Percentiles rank a stretch among this genome's conserved stretches.
Evolutionary conservation across 352 stramenopile species (phyloP).

Genomic region (Lagenidium giganteum): DNA sequence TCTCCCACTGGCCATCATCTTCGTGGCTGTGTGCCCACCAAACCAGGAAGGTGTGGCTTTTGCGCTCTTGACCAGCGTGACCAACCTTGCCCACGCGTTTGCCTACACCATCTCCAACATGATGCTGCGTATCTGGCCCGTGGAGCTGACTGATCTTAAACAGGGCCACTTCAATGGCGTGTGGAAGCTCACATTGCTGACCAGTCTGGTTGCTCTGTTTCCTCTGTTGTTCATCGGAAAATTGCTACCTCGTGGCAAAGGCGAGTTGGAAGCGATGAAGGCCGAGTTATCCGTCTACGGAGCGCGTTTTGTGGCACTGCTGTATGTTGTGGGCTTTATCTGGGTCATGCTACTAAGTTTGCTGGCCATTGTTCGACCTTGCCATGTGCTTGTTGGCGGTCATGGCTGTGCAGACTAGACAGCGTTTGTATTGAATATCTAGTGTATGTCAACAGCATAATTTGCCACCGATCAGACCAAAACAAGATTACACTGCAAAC

Average conservation of each 20-base stretch:
- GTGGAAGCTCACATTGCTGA: conserved; percentile 77
- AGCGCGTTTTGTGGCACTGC: conserved; percentile 21
- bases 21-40: conserved; percentile 67
- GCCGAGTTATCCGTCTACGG: conserved; percentile 37
- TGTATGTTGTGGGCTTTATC: conserved; percentile 56
- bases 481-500: conserved; percentile 7
- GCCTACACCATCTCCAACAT: conserved; percentile 75
- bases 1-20: conserved; percentile 71
- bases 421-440: background rate
- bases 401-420: no score
- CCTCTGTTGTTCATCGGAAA: conserved; percentile 35
- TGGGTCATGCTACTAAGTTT: conserved; percentile 65
- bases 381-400: conserved; percentile 58
- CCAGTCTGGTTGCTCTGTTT: conserved; percentile 50
- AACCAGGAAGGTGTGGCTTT: conserved; percentile 74
- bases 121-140: conserved; percentile 63
- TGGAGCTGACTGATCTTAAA: conserved; percentile 57
- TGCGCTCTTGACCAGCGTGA: conserved; percentile 71
- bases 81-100: conserved; percentile 66
- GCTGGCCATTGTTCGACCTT: conserved; percentile 57
- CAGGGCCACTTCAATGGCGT: conserved; percentile 50
- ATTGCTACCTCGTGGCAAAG: conserved; percentile 43
- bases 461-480: conserved; percentile 1
- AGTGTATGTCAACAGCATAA: no score
- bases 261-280: conserved; percentile 45